Conservation (phyloP, 2,329 filamentous ascomycete species). For the Diaporthe citrichinensis region DNA sequence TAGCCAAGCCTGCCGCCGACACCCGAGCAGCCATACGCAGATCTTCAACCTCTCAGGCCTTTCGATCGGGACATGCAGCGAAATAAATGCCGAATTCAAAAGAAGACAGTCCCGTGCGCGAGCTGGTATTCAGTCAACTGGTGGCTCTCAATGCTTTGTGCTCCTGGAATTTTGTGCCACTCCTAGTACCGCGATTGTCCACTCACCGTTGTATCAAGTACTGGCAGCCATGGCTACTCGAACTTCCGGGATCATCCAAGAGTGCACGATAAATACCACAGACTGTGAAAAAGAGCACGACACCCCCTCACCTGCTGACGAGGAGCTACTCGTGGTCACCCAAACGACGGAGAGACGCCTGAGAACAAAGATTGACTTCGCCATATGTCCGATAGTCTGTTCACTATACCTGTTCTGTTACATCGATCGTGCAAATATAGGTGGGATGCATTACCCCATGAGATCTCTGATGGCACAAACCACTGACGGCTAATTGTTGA, state of each 20-base stretch:
- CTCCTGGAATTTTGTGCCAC: no score
- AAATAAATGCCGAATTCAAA: not conserved
- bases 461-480: not conserved
- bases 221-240: not conserved
- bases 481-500: not conserved
- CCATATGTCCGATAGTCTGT: slow-evolving; percentile 73
- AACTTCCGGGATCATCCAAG: not conserved
- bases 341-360: not conserved
- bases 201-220: not conserved
- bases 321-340: not conserved
- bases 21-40: not conserved
- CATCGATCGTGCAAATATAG: slow-evolving; percentile 79
- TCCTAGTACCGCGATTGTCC: not conserved
- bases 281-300: not conserved
- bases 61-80: not conserved
- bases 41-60: not conserved
- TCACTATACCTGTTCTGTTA: slow-evolving; percentile 79
- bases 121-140: not conserved
- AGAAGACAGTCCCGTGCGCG: not conserved
- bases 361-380: slow-evolving; percentile 71
- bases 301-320: not conserved
- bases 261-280: no score
- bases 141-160: not conserved
- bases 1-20: no score
- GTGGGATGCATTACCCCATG: slow-evolving; percentile 51